Evolutionary conservation across 2,329 filamentous ascomycete genomes (phyloP).

Genomic region (Monilinia aucupariae): DNA sequence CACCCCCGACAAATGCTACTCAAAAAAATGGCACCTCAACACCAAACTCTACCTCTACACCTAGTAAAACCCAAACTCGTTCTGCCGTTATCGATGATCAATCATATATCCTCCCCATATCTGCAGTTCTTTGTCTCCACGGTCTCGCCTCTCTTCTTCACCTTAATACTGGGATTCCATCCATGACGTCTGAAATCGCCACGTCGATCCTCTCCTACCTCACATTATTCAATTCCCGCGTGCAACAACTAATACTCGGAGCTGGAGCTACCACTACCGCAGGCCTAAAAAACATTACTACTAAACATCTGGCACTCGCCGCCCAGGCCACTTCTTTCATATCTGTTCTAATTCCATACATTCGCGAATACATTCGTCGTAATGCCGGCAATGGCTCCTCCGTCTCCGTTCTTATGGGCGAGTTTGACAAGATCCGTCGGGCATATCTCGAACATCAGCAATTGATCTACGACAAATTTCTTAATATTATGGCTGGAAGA

Average conservation of each 20-base stretch:
- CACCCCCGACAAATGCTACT: slow-evolving; percentile 11
- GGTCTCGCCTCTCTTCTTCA: slow-evolving; percentile 80
- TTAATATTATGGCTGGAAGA: slow-evolving; percentile 65
- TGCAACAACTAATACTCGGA: slow-evolving; percentile 92
- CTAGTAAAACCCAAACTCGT: slow-evolving; percentile 57
- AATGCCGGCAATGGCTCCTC: slow-evolving; percentile 51
- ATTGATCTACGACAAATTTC: slow-evolving; percentile 67
- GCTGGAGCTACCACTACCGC: slow-evolving; percentile 86
- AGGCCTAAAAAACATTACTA: slow-evolving; percentile 92
- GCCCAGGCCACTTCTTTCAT: slow-evolving; percentile 86
- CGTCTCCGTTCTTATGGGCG: slow-evolving; percentile 49
- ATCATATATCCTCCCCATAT: slow-evolving; percentile 78
- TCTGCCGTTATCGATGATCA: slow-evolving; percentile 78
- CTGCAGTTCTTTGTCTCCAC: slow-evolving; percentile 72
- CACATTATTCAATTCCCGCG: slow-evolving; percentile 90
- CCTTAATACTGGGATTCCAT: slow-evolving; percentile 78
- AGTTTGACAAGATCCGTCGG: slow-evolving; percentile 33
- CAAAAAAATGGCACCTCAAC: slow-evolving; percentile 38
- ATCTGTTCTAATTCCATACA: slow-evolving; percentile 78
- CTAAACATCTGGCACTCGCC: slow-evolving; percentile 87
- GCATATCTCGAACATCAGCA: slow-evolving; percentile 60
- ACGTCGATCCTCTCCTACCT: slow-evolving; percentile 76
- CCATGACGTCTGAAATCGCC: slow-evolving; percentile 80
- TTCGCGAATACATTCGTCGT: slow-evolving; percentile 84
- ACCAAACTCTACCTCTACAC: slow-evolving; percentile 22